These are phyloP conservation scores for Microdochium nivale DNA, from an alignment of 2,329 filamentous ascomycete genomes.

Conservation along the genomic window DNA sequence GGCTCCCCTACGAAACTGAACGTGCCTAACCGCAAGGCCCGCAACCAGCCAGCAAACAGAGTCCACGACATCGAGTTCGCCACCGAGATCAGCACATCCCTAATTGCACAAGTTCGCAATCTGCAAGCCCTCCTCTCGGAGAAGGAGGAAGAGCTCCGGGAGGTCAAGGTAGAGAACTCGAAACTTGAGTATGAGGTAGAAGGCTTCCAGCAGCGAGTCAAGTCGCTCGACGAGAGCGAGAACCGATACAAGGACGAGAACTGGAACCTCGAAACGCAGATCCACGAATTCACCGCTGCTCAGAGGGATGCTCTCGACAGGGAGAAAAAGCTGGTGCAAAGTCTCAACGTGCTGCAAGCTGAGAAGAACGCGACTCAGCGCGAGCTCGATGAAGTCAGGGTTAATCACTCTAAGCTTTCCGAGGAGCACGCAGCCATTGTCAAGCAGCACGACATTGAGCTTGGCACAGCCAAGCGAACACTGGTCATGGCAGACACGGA, in stretches of 20 bases:
- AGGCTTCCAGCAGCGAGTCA: constrained; percentile 69
- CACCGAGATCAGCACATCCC: constrained; percentile 92
- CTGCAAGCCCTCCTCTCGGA: constrained; percentile 78
- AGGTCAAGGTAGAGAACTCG: constrained; percentile 64
- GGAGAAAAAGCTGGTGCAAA: constrained; percentile 72
- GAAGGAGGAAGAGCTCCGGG: constrained; percentile 77
- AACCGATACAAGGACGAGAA: constrained; percentile 97
- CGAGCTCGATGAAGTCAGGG: constrained; percentile 84
- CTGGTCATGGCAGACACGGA: constrained; percentile 73
- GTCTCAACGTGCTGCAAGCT: constrained; percentile 57
- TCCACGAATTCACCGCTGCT: constrained; percentile 70
- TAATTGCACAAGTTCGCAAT: constrained; percentile 89
- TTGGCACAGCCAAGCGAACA: constrained; percentile 75
- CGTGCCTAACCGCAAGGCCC: constrained; percentile 77
- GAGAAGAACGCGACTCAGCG: constrained; percentile 75
- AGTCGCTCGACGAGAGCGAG: constrained; percentile 84
- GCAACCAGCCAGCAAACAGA: constrained; percentile 81
- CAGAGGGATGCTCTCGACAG: constrained; percentile 71
- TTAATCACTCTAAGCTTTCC: constrained; percentile 65
- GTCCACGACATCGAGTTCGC: constrained; percentile 97
- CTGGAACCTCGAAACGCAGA: constrained; percentile 89
- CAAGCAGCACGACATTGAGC: constrained; percentile 83
- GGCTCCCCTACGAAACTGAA: constrained; percentile 83
- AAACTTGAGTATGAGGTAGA: constrained; percentile 77
- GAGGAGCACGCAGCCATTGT: constrained; percentile 72